Conservation (phyloP, 768 basidiomycete genomes). For the Lentinus brumalis region DNA sequence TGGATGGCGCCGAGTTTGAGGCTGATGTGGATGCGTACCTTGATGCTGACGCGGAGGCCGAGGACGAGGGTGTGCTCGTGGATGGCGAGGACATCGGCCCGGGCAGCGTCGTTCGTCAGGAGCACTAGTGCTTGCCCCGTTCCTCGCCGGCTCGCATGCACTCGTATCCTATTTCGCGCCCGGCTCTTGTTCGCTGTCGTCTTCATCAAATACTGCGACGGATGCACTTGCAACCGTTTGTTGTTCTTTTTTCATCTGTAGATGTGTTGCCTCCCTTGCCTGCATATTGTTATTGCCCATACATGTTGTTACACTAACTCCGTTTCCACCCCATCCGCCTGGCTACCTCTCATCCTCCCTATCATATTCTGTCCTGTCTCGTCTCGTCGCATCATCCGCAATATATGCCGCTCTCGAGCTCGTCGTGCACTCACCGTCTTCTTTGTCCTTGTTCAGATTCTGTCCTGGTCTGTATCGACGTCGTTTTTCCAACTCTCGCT, state of each 20-base stretch:
- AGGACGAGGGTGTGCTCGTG: conserved; percentile 32
- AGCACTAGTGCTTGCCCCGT: conserved; percentile 22
- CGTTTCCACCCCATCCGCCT: neutral
- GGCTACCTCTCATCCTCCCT: neutral
- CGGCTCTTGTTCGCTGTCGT: neutral
- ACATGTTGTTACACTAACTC: neutral
- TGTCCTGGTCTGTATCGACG: too few species aligned
- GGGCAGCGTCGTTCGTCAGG: conserved; percentile 31
- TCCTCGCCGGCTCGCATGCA: neutral
- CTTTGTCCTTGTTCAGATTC: too few species aligned
- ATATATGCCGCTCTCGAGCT: too few species aligned
- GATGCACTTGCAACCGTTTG: neutral
- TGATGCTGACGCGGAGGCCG: conserved; percentile 22
- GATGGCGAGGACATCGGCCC: conserved; percentile 32
- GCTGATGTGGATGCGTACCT: conserved; percentile 14
- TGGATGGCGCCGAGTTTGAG: neutral
- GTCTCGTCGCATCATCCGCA: too few species aligned
- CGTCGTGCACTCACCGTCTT: too few species aligned
- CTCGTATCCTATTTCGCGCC: neutral
- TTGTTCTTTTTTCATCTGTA: neutral
- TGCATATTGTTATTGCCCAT: neutral
- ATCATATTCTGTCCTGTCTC: too few species aligned
- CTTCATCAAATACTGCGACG: neutral
- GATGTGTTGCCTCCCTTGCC: neutral
- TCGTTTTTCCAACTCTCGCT: too few species aligned